A percentile compares a stretch with the other conserved stretches of the same genome.
Evolutionary conservation across 2,329 filamentous ascomycete genomes (phyloP).

Genomic region (Calonectria crousiana): DNA sequence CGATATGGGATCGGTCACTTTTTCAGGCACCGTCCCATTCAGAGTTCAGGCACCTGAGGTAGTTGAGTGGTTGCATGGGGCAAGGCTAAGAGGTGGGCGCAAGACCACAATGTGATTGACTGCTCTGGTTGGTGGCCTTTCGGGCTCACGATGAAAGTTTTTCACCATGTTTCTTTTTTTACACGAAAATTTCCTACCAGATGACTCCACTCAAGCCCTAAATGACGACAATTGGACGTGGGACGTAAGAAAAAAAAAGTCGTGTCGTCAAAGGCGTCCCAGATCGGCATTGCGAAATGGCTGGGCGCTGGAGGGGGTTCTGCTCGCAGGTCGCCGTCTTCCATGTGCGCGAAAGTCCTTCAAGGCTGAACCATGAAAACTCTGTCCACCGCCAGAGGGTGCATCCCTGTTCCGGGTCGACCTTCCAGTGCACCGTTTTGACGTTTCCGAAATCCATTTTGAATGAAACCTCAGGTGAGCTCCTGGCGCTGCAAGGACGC

Average conservation of each 20-base stretch:
- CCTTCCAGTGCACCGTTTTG: constrained; percentile 11
- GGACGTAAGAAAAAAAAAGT: background rate
- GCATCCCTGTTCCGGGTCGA: background rate
- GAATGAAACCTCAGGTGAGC: constrained; percentile 5
- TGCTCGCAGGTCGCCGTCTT: background rate
- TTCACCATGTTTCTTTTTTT: constrained; percentile 13
- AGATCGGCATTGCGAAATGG: constrained; percentile 4
- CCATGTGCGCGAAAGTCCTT: constrained; percentile 1
- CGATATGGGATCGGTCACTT: constrained; percentile 26
- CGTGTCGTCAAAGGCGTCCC: background rate
- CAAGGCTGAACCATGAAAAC: constrained; percentile 8
- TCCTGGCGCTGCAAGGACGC: background rate
- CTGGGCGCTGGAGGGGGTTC: background rate
- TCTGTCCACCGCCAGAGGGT: background rate
- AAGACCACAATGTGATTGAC: background rate
- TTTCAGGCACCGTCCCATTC: constrained; percentile 25
- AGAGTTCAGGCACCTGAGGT: constrained; percentile 23
- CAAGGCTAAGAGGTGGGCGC: constrained; percentile 14
- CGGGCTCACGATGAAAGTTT: constrained; percentile 19
- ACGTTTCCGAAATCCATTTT: constrained; percentile 14
- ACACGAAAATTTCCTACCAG: background rate
- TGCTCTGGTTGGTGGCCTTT: background rate
- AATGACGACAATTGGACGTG: constrained; percentile 12
- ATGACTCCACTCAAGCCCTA: constrained; percentile 8
- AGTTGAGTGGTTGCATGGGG: constrained; percentile 29